Conservation (phyloP, 495 filamentous ascomycete species). For the Aspergillus funiculosus region DNA sequence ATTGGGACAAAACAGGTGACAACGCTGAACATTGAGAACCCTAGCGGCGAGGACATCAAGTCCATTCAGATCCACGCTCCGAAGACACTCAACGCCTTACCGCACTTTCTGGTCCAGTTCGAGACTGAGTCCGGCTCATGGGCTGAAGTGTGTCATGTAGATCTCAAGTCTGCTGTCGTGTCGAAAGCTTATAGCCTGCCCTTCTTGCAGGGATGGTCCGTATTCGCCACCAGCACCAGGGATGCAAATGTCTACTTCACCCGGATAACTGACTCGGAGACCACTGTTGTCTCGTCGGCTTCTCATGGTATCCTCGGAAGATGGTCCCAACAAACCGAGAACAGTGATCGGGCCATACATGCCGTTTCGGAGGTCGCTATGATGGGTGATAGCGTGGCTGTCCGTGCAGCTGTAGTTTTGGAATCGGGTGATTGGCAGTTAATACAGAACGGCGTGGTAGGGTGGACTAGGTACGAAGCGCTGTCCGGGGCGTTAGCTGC, state of each 20-base stretch:
- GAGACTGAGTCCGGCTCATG: constrained; percentile 63
- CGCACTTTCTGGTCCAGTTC: constrained; percentile 83
- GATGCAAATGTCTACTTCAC: constrained; percentile 86
- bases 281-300: constrained; percentile 65
- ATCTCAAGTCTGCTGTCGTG: constrained; percentile 58
- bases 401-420: constrained; percentile 67
- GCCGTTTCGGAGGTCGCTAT: constrained; percentile 79
- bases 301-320: constrained; percentile 69
- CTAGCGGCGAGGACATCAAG: constrained; percentile 53
- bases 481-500: constrained; percentile 71
- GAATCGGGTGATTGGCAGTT: constrained; percentile 76
- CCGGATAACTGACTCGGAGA: constrained; percentile 64
- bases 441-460: constrained; percentile 70
- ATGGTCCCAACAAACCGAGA: constrained; percentile 57
- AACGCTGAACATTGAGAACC: constrained; percentile 45
- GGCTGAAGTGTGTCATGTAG: constrained; percentile 81
- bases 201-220: constrained; percentile 58
- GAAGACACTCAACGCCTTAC: constrained; percentile 57
- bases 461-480: constrained; percentile 78
- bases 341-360: constrained; percentile 47
- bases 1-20: constrained; percentile 64
- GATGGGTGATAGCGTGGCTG: constrained; percentile 58
- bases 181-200: constrained; percentile 73
- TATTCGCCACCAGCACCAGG: constrained; percentile 70
- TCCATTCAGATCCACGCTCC: constrained; percentile 70